phyloP scores from a whole-genome alignment of 2,329 filamentous ascomycete genomes.

The Hypoxylon sp. region DNA sequence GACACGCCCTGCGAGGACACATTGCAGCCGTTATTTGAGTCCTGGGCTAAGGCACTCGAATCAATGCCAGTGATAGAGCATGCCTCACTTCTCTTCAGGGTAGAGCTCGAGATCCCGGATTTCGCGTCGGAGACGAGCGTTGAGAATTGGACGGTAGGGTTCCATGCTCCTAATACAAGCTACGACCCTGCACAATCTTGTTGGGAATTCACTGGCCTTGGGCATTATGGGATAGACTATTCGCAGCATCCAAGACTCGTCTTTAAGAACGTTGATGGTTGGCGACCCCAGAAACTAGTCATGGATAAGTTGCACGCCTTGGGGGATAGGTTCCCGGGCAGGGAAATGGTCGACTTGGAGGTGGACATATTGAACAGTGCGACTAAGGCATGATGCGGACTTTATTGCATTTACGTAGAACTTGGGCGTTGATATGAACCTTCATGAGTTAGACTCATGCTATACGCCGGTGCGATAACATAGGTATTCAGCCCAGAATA shows the following conservation, averaged over 20 bases:
- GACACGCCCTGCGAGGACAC: conserved; percentile 14
- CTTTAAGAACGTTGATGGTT: conserved; percentile 1
- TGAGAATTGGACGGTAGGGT: conserved; percentile 1
- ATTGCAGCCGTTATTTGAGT: conserved; percentile 19
- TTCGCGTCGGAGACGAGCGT: not conserved
- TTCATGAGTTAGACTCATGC: no score
- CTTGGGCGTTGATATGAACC: not conserved
- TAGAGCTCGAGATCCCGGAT: not conserved
- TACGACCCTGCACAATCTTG: not conserved
- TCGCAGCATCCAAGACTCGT: conserved; percentile 4
- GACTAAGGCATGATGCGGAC: not conserved
- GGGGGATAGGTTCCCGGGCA: not conserved
- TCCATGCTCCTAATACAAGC: not conserved
- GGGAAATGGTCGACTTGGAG: not conserved
- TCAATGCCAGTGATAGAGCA: conserved; percentile 18
- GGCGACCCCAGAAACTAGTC: conserved; percentile 6
- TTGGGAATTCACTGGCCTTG: not conserved
- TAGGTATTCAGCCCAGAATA: no score
- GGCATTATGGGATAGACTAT: not conserved
- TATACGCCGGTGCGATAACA: no score
- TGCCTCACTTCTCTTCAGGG: not conserved
- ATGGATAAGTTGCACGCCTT: conserved; percentile 4
- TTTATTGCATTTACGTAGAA: not conserved
- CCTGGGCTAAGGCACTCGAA: conserved; percentile 25
- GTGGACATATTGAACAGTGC: not conserved